These are phyloP conservation scores for Starmerella potacharoeniae DNA, from an alignment of 805 yeast genomes.

Conservation along the genomic window DNA sequence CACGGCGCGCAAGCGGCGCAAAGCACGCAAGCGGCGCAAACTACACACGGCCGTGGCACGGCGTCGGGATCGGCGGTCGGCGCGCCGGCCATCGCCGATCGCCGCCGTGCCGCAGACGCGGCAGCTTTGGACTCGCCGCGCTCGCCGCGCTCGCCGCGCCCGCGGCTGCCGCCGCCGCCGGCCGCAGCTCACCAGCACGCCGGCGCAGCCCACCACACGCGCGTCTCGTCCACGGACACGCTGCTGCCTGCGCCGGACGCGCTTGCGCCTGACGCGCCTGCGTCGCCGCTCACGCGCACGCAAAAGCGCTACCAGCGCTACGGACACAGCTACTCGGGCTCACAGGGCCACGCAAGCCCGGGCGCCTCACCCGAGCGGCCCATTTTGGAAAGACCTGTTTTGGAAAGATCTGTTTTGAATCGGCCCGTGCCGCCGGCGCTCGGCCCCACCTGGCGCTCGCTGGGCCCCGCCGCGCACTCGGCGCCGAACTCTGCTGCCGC, in stretches of 20 bases:
- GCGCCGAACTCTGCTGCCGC: background rate
- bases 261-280: background rate
- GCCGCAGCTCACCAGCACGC: background rate
- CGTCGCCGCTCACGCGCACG: conserved; percentile 1
- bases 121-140: no score
- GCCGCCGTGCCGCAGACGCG: no score
- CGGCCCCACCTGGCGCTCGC: background rate
- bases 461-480: background rate
- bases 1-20: no score
- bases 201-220: background rate
- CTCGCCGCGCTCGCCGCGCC: no score
- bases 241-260: background rate
- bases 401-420: no score
- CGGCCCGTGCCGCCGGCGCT: background rate
- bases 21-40: no score
- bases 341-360: background rate
- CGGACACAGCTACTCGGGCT: conserved; percentile 6
- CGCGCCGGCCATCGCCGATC: no score
- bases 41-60: no score
- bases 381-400: no score
- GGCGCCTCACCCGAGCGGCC: background rate
- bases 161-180: background rate
- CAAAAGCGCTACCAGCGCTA: conserved; percentile 11
- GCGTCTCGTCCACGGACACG: background rate
- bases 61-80: no score